A percentile compares a stretch with the other conserved stretches of the same genome.
phyloP scores from a whole-genome alignment of 208 protist genomes.

The Blastocrithidia nonstop region DNA sequence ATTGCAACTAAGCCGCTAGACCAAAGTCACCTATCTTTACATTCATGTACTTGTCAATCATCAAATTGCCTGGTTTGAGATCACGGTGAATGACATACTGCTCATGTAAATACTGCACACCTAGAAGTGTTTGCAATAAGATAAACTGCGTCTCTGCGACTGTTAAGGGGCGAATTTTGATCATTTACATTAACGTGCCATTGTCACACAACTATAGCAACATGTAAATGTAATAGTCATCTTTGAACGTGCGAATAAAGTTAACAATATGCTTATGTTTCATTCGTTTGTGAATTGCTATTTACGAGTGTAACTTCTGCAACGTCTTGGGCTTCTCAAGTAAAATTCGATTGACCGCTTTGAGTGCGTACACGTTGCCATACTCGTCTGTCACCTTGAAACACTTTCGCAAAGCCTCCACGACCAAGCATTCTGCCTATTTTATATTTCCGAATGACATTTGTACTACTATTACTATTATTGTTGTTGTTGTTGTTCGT shows the following conservation, averaged over 20 bases:
- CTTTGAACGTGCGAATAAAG: slow-evolving; percentile 95
- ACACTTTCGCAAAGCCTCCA: slow-evolving; percentile 96
- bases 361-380: slow-evolving; percentile 82
- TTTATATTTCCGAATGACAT: slow-evolving; percentile 2
- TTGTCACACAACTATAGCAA: slow-evolving; percentile 95
- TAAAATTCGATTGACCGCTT: slow-evolving; percentile 86
- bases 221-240: slow-evolving; percentile 95
- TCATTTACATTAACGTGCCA: slow-evolving; percentile 93
- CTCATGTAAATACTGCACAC: slow-evolving; percentile 91
- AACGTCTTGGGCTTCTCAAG: slow-evolving; percentile 88
- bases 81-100: slow-evolving; percentile 94
- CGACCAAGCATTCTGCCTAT: slow-evolving; percentile 61
- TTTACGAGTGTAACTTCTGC: slow-evolving; percentile 94
- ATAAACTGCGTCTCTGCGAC: slow-evolving; percentile 90
- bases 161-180: slow-evolving; percentile 81
- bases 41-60: slow-evolving; percentile 77
- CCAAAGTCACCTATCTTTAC: slow-evolving; percentile 94
- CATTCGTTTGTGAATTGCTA: slow-evolving; percentile 93
- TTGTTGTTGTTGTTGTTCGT: background rate
- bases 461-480: background rate
- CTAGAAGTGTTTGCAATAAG: slow-evolving; percentile 88
- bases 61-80: slow-evolving; percentile 94
- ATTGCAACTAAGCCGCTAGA: slow-evolving; percentile 26
- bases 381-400: slow-evolving; percentile 84
- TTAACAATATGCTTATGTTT: slow-evolving; percentile 93